Evolutionary conservation across 495 filamentous ascomycete species (phyloP).

Genomic region (Usnea hakonensis): DNA sequence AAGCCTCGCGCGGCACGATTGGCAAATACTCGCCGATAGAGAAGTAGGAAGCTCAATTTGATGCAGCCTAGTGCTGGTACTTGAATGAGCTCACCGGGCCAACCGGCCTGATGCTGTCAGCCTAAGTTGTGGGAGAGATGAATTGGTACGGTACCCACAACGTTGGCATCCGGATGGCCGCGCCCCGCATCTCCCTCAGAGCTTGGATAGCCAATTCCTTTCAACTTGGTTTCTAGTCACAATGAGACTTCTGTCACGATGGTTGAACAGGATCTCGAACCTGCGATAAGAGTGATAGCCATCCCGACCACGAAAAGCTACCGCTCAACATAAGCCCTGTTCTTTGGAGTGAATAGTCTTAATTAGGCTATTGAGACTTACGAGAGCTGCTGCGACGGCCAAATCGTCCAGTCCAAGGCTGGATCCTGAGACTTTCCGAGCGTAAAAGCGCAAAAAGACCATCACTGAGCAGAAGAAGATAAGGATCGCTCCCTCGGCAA

Average conservation of each 20-base stretch:
- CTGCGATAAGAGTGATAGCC: slow-evolving; percentile 4
- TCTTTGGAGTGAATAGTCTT: neutral
- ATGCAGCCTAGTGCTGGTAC: slow-evolving; percentile 1
- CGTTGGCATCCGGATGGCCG: slow-evolving; percentile 1
- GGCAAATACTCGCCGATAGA: slow-evolving; percentile 1
- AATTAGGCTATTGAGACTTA: neutral
- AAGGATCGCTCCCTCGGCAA: slow-evolving; percentile 4
- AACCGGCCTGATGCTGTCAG: neutral
- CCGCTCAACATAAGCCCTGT: neutral
- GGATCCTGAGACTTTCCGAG: neutral
- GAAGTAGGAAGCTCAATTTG: slow-evolving; percentile 3
- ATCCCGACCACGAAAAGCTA: slow-evolving; percentile 9
- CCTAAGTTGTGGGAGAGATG: neutral
- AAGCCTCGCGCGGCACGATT: neutral
- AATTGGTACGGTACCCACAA: neutral
- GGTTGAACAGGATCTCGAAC: neutral
- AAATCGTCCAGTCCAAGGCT: neutral
- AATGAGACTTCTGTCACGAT: neutral
- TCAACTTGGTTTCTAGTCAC: slow-evolving; percentile 1
- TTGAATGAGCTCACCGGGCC: slow-evolving; percentile 2
- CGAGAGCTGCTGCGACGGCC: neutral
- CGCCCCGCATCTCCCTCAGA: neutral
- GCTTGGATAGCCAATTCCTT: slow-evolving; percentile 6
- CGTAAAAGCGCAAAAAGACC: slow-evolving; percentile 11
- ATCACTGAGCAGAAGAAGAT: slow-evolving; percentile 11